A percentile compares a stretch with the other conserved stretches of the same genome.
Conservation (phyloP, 1,284 basidiomycete genomes). For the Pseudozyma thailandica region DNA sequence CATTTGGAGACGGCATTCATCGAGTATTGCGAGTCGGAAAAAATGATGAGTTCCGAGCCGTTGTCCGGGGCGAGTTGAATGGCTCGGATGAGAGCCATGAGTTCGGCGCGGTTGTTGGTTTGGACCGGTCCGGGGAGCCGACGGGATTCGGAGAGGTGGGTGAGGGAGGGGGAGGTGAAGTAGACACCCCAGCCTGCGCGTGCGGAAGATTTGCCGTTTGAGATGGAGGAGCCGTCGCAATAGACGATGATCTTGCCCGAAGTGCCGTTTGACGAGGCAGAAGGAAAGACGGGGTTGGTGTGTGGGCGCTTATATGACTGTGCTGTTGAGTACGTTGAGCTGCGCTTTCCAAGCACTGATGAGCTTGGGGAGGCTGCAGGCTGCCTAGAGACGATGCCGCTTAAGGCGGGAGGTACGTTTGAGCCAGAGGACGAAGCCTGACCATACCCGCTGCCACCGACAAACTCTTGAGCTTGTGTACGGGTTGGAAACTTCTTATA, state of each 20-base stretch:
- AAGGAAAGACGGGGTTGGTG: conserved; percentile 1
- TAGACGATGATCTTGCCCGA: conserved; percentile 72
- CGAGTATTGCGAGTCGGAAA: conserved; percentile 70
- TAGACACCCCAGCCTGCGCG: conserved; percentile 64
- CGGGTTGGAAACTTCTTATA: conserved; percentile 75
- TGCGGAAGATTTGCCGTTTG: conserved; percentile 74
- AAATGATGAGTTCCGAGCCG: conserved; percentile 73
- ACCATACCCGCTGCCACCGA: conserved; percentile 21
- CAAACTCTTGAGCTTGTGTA: conserved; percentile 71
- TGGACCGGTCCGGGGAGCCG: conserved; percentile 79
- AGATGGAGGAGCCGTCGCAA: conserved; percentile 81
- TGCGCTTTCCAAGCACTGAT: background rate
- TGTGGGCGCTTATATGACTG: background rate
- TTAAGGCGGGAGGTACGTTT: background rate
- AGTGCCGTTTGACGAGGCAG: background rate
- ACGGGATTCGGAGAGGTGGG: conserved; percentile 77
- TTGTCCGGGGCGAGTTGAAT: conserved; percentile 75
- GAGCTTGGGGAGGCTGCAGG: background rate
- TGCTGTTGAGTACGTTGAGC: background rate
- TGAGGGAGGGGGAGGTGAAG: conserved; percentile 39
- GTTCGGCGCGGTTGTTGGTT: conserved; percentile 87
- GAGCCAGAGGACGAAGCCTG: background rate
- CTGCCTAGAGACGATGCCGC: background rate
- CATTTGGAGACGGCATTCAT: conserved; percentile 73
- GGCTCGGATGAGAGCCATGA: conserved; percentile 80